Base-by-base conservation (phyloP, 2,329 filamentous ascomycete species). In the Colletotrichum costaricense region DNA sequence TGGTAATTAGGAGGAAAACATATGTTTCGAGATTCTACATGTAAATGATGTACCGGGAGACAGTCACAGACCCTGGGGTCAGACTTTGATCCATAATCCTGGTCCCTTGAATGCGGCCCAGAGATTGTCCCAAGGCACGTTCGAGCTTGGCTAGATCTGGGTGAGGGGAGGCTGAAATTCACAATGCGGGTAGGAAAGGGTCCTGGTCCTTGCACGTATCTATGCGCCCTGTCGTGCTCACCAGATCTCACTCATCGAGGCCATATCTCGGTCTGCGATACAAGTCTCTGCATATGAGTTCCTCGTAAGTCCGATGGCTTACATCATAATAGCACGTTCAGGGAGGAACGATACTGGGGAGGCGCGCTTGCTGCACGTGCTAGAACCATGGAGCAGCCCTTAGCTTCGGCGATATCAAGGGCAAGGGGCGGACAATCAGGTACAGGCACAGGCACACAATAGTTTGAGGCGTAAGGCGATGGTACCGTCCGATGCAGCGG, bases 321-420 rank as follows among this genome's bases (percentile, higher is more conserved):
- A 54, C 52, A n/a, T 26, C 42, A 24, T n/a, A 26, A 54, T 16
- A 22, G 28, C 4, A 54, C n/a, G 35, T 26, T 19, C 46, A 33
- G 42, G 42, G 46, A 46, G 30, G 16, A 28, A 5, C 3, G 24
- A 14, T 11, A 49, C 16, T 56, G 6, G 52, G 49, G 12, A 28
- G 65, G 28, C 49, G 38, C 58, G 59, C 58, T 52, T 59, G 55
- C 65, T 46, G 54, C 59, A 64, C 54, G 49, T 69, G 64, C 64
- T 59, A 46, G 35, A 38, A n/a, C 12, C 16, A 11, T 52, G 57
- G 64, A 56, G 19, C 68, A 58, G 59, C 59, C 70, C 42, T 69
- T 69, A 65, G 70, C 59, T 69, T 49, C 70, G 70, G 55, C 42
- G 66, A 42, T 55, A 60, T 24, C 42, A 49, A 22, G 42, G 42